Evolutionary conservation across 768 basidiomycete genomes (phyloP).

Genomic region (Lepiota subincarnata): DNA sequence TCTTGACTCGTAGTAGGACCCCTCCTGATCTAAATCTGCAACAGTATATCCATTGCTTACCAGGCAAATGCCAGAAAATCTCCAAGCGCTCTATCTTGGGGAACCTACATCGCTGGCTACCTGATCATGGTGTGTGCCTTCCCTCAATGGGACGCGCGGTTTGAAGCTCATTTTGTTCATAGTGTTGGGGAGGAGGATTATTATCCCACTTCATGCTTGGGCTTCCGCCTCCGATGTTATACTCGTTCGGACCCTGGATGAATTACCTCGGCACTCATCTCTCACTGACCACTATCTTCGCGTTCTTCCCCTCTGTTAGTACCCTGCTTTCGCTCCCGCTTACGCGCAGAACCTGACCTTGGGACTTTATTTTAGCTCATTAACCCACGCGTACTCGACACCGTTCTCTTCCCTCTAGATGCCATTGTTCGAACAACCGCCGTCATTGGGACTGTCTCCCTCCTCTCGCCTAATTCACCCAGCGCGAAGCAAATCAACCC

Average conservation of each 20-base stretch:
- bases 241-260: conserved; percentile 40
- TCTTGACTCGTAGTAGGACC: background rate
- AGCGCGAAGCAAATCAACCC: conserved; percentile 24
- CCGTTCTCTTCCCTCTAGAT: conserved; percentile 46
- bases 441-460: conserved; percentile 31
- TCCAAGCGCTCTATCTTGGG: conserved; percentile 32
- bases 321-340: background rate
- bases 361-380: conserved; percentile 21
- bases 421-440: conserved; percentile 42
- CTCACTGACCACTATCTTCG: conserved; percentile 37
- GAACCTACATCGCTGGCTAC: conserved; percentile 40
- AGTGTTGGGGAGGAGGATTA: conserved; percentile 49
- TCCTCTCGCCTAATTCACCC: conserved; percentile 24
- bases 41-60: conserved; percentile 39
- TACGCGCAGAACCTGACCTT: background rate
- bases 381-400: conserved; percentile 33
- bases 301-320: conserved; percentile 34
- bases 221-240: conserved; percentile 43
- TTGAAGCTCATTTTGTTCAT: background rate
- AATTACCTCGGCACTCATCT: conserved; percentile 48
- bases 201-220: conserved; percentile 39
- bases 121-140: conserved; percentile 37
- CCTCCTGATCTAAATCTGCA: background rate
- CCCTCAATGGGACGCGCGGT: background rate
- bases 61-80: conserved; percentile 34